phyloP scores from a whole-genome alignment of 2,329 filamentous ascomycete genomes.

The Podosphaera leucotricha region DNA sequence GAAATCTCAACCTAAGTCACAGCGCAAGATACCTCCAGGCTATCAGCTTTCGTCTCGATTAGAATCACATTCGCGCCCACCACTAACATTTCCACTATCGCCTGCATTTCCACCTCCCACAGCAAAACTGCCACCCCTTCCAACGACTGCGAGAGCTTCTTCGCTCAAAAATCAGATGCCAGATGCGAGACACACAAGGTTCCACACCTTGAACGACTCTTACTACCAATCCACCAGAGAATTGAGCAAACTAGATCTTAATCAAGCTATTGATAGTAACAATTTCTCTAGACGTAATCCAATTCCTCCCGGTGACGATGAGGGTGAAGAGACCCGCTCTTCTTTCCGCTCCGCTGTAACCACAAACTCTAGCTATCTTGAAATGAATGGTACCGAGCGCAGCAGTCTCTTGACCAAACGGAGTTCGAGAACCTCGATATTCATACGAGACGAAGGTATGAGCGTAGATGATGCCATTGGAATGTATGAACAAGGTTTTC shows the following conservation, averaged over 20 bases:
- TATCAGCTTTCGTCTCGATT: neutral
- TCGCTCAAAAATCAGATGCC: slow-evolving; percentile 13
- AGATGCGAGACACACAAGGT: slow-evolving; percentile 12
- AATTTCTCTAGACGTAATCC: slow-evolving; percentile 8
- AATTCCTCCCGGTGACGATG: slow-evolving; percentile 7
- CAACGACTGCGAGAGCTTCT: slow-evolving; percentile 8
- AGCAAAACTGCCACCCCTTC: slow-evolving; percentile 4
- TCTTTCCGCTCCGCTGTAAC: slow-evolving; percentile 38
- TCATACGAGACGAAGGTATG: slow-evolving; percentile 28
- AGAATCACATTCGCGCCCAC: neutral
- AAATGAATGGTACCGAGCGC: slow-evolving; percentile 53
- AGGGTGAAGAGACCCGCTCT: slow-evolving; percentile 23
- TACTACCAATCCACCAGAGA: slow-evolving; percentile 8
- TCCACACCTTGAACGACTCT: slow-evolving; percentile 12
- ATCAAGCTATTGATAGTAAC: slow-evolving; percentile 7
- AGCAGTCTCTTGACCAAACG: slow-evolving; percentile 63
- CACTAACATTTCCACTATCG: slow-evolving; percentile 2
- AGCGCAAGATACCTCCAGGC: neutral
- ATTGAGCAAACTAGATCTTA: slow-evolving; percentile 10
- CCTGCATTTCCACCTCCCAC: slow-evolving; percentile 3
- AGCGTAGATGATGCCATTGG: slow-evolving; percentile 47
- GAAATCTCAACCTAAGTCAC: neutral
- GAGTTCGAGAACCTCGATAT: slow-evolving; percentile 46
- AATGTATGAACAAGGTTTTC: slow-evolving; percentile 42
- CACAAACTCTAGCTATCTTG: slow-evolving; percentile 27